Percentiles rank a stretch among this genome's conserved stretches.
Evolutionary conservation across 306 rosid species (phyloP).

Genomic region (Corylus heterophylla): DNA sequence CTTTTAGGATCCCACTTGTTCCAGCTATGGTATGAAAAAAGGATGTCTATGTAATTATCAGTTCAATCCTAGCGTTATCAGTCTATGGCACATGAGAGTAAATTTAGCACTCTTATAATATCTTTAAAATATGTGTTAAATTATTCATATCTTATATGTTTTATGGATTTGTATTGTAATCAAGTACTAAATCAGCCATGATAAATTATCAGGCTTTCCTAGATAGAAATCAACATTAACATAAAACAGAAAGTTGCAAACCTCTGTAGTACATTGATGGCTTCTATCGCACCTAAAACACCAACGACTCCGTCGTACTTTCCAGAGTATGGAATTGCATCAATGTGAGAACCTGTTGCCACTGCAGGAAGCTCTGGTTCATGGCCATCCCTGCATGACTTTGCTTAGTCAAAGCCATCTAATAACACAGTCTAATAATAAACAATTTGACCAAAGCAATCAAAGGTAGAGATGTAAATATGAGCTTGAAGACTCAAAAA

Average conservation of each 20-base stretch:
- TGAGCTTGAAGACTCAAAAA: conserved; percentile 16
- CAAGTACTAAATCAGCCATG: background rate
- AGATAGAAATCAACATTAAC: conserved; percentile 8
- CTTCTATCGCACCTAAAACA: conserved; percentile 97
- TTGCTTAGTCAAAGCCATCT: conserved; percentile 19
- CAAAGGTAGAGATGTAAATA: conserved; percentile 8
- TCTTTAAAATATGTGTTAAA: background rate
- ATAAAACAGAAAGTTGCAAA: conserved; percentile 31
- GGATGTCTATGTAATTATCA: conserved; percentile 3
- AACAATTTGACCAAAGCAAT: background rate
- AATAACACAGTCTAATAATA: conserved; percentile 6
- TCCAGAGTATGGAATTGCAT: conserved; percentile 96
- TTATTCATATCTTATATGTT: background rate
- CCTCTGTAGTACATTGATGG: conserved; percentile 84
- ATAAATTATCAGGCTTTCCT: conserved; percentile 15
- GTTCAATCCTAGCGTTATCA: background rate
- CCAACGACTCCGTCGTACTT: conserved; percentile 97
- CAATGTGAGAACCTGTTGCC: conserved; percentile 93
- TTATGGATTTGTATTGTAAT: background rate
- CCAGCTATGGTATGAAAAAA: conserved; percentile 3
- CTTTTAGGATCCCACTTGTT: conserved; percentile 8
- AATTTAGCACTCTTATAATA: background rate
- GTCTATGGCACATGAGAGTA: conserved; percentile 1
- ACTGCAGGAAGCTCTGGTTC: conserved; percentile 79
- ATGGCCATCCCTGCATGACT: conserved; percentile 65